Evolutionary conservation across 2,329 filamentous ascomycete species (phyloP).

Genomic region (Eurotiales sp.): DNA sequence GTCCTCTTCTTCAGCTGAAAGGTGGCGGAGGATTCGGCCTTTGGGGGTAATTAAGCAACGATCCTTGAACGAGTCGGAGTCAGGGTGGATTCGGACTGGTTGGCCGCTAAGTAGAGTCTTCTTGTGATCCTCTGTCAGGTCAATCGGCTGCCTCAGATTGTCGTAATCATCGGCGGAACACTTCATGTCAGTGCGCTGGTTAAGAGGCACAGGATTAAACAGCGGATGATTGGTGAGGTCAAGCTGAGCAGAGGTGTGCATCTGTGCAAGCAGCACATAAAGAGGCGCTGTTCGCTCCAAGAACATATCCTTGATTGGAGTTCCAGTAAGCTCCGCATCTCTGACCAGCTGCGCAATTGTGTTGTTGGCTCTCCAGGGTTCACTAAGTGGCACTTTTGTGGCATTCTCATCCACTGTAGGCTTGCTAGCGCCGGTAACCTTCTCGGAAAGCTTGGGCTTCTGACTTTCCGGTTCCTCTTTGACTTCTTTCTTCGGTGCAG

Average conservation of each 20-base stretch:
- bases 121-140: conserved; percentile 41
- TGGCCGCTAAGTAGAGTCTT: conserved; percentile 40
- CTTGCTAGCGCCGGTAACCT: conserved; percentile 21
- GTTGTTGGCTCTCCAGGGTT: conserved; percentile 38
- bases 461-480: conserved; percentile 21
- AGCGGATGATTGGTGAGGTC: conserved; percentile 37
- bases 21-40: conserved; percentile 42
- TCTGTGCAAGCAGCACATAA: conserved; percentile 35
- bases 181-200: conserved; percentile 42
- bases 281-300: conserved; percentile 36
- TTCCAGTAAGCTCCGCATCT: conserved; percentile 33
- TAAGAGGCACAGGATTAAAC: conserved; percentile 39
- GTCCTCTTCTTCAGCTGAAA: conserved; percentile 44
- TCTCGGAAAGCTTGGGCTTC: conserved; percentile 25
- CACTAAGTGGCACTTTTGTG: conserved; percentile 21
- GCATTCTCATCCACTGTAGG: conserved; percentile 12
- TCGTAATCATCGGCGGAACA: conserved; percentile 39
- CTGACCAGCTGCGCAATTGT: conserved; percentile 38
- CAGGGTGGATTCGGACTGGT: conserved; percentile 36
- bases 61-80: conserved; percentile 35
- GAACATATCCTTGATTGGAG: conserved; percentile 39
- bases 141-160: conserved; percentile 33
- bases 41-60: conserved; percentile 44
- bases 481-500: conserved; percentile 21
- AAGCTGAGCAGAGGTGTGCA: conserved; percentile 34